phyloP scores from a whole-genome alignment of 2,329 filamentous ascomycete genomes.

The Diaporthe longicolla region DNA sequence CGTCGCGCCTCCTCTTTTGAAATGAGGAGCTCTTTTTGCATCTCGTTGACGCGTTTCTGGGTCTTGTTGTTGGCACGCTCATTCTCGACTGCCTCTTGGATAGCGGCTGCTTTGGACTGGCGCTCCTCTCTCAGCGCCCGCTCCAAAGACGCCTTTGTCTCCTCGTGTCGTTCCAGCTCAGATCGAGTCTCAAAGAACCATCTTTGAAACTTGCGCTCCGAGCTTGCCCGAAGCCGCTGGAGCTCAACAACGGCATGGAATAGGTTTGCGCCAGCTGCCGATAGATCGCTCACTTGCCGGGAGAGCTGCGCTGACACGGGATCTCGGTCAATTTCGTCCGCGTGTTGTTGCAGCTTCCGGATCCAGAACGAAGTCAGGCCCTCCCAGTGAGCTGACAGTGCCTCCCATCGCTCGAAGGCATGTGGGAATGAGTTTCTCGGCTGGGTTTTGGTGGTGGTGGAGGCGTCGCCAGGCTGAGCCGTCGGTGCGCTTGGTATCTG shows the following conservation, averaged over 20 bases:
- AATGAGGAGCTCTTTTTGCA: slow-evolving; percentile 93
- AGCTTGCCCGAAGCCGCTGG: slow-evolving; percentile 92
- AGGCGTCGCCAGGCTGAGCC: slow-evolving; percentile 51
- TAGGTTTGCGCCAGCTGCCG: slow-evolving; percentile 94
- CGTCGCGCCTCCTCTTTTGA: slow-evolving; percentile 95
- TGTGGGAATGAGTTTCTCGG: slow-evolving; percentile 87
- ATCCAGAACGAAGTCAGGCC: slow-evolving; percentile 98
- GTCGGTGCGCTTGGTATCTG: slow-evolving; percentile 41
- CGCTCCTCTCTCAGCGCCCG: slow-evolving; percentile 81
- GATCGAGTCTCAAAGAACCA: slow-evolving; percentile 98
- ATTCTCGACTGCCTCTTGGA: slow-evolving; percentile 75
- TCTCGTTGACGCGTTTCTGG: slow-evolving; percentile 86
- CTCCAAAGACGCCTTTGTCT: slow-evolving; percentile 86
- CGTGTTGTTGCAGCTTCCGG: slow-evolving; percentile 89
- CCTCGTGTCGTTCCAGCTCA: slow-evolving; percentile 87
- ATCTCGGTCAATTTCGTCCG: slow-evolving; percentile 85
- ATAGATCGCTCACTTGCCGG: slow-evolving; percentile 96
- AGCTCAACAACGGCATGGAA: slow-evolving; percentile 98
- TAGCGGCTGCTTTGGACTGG: slow-evolving; percentile 76
- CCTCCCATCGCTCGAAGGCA: slow-evolving; percentile 98
- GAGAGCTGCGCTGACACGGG: slow-evolving; percentile 90
- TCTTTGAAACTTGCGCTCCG: slow-evolving; percentile 96
- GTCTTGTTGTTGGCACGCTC: slow-evolving; percentile 78
- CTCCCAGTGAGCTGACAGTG: slow-evolving; percentile 97
- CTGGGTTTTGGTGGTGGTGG: slow-evolving; percentile 53